These are phyloP conservation scores for Fraxinus nigra DNA, from an alignment of 305 asterid species.

Conservation along the genomic window DNA sequence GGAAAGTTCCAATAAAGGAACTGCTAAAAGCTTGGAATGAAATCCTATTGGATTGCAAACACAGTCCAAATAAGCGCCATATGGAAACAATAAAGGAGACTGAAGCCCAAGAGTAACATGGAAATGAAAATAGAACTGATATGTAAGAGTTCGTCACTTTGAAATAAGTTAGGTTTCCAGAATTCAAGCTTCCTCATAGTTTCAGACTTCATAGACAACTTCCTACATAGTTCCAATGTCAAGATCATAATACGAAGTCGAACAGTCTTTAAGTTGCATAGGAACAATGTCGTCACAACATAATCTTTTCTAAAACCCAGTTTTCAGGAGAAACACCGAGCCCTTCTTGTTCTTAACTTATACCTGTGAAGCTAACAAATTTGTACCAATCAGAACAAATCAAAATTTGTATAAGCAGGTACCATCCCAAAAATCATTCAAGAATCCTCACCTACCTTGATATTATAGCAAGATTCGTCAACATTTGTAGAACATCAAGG, in stretches of 20 bases:
- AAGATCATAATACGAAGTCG: not conserved
- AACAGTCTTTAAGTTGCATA: not conserved
- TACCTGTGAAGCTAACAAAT: not conserved
- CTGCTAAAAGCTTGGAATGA: not conserved
- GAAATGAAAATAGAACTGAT: not conserved
- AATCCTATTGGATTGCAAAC: not conserved
- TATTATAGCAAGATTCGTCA: not conserved
- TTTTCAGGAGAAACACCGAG: not conserved
- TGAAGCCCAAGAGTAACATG: not conserved
- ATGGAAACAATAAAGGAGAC: not conserved
- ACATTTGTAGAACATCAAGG: not conserved
- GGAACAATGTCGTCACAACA: not conserved
- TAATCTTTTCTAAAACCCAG: not conserved
- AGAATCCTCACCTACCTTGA: not conserved
- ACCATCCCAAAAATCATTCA: not conserved
- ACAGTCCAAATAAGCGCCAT: not conserved
- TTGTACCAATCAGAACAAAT: not conserved
- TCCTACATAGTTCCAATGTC: not conserved
- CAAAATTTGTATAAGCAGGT: not conserved
- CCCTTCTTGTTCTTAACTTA: not conserved
- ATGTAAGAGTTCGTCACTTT: not conserved
- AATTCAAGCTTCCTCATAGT: not conserved
- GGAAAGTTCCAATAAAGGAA: not conserved
- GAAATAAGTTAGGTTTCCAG: not conserved
- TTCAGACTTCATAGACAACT: not conserved